Base-by-base conservation (phyloP, 2,329 filamentous ascomycete species). In the Epichloe festucae region DNA sequence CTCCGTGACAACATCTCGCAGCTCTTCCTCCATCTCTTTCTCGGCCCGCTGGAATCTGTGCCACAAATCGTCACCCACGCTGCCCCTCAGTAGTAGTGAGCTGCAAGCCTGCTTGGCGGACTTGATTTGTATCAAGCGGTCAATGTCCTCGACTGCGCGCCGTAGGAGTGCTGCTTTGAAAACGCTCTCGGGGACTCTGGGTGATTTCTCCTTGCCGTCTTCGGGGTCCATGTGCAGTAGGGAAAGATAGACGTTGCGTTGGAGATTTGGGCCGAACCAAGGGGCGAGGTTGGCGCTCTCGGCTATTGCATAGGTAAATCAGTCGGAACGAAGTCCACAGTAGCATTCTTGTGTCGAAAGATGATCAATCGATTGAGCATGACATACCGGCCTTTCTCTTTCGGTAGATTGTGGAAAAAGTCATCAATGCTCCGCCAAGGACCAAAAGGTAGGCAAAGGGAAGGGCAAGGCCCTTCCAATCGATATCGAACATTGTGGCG, bases 11-110 rank as follows among this genome's bases (percentile, higher is more conserved):
- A 97, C 91, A 69, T 98, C 93, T 61, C 88, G 81, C 55, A 98
- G 76, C 71, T 98, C 93, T 59, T 89, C 88, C 71, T 98, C 90
- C 75, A 97, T 94, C 71, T 98, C 93, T 73, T 94, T 90, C 78
- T 98, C 93, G 0, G 91, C 93, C 48, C 89, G 79, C 69, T 84
- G 71, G 68, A 97, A 95, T 40, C 91, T 78, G 73, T 96, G 88
- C 86, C 89, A 95, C 59, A 98, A 70, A 67, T 98, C 93, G 66
- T 98, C 93, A 14, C 93, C 91, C 2, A 98, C 89, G 63, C 89
- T 95, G 47, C 93, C 93, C 56, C 89, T 78, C 70, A 95, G 89
- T 60, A 97, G 70, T 58, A 98, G 73, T 23, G 83, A 79, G 63
- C 85, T 84, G 63, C 95, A 81, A 7, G 93, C 89, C 61, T 87